Evolutionary conservation across 495 filamentous ascomycete genomes (phyloP), one percentile per base, ranked within the genome.

Genomic region (Evernia prunastri): DNA sequence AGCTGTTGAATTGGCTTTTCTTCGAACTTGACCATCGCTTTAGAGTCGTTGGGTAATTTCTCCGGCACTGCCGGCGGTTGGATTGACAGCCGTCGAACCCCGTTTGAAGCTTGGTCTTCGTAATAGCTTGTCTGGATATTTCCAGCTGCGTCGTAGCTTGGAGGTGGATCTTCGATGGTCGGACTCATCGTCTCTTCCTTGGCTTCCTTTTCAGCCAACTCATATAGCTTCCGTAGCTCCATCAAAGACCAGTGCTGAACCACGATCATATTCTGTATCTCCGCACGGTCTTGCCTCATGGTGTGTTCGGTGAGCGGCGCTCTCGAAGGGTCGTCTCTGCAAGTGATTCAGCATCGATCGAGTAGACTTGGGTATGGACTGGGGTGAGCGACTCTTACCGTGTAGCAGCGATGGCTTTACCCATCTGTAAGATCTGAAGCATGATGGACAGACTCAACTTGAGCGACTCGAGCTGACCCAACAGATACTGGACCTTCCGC

Each of bases 231-330:
- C 33, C 76, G 76, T 9, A 80, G 68, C 15, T 76, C 75, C 51
- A 74, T 76, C 35, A 73, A 64, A 17, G 77, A 74, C 74, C 75
- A 79, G 64, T 79, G 77, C 49, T 78, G 69, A 7, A 79, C 72
- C n/a, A 80, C 72, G 33, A 80, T 72, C 77, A 80, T 78, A 58
- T 78, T 80, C 64, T 80, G 76, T 17, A 73, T 72, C 49, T 80
- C 78, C 11, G 75, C 76, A 57, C 77, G 72, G 39, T 78, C 77
- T 63, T 79, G 77, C 10, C 72, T 71, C 64, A 78, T 72, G 4
- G 64, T 40, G n/a, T 77, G 74, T 0, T 76, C 72, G 31, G 56
- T 62, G 0, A 63, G 56, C 13, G 56, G 66, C n/a, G 42, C 49
- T 43, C 56, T 68, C 13, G 61, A 62, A 40, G 59, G 33, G 17